Conservation (phyloP, 2,329 filamentous ascomycete genomes). For the Colletotrichum salicis region DNA sequence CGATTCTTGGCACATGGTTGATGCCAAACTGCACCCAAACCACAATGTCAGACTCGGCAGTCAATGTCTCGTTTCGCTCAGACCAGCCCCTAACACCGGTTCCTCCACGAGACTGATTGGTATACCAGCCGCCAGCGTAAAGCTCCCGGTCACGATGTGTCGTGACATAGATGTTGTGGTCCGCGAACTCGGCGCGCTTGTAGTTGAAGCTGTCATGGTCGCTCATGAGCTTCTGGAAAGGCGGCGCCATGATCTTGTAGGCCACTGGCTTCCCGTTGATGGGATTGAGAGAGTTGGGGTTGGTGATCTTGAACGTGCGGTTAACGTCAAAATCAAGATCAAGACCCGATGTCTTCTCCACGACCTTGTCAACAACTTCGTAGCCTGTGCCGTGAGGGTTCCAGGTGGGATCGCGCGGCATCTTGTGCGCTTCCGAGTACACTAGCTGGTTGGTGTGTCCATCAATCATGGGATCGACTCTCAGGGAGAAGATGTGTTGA, state of each 20-base stretch:
- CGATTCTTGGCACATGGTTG: conserved; percentile 65
- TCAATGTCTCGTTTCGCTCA: conserved; percentile 22
- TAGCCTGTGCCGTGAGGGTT: conserved; percentile 35
- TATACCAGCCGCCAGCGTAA: conserved; percentile 33
- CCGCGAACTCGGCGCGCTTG: conserved; percentile 33
- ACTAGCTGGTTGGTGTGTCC: conserved; percentile 65
- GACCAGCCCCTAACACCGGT: conserved; percentile 29
- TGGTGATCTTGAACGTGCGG: conserved; percentile 33
- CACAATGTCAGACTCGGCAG: conserved; percentile 45
- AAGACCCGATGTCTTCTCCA: conserved; percentile 21
- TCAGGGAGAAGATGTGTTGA: conserved; percentile 80
- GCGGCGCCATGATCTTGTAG: conserved; percentile 34
- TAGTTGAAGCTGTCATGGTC: conserved; percentile 29
- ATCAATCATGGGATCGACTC: conserved; percentile 71
- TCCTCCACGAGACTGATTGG: conserved; percentile 29
- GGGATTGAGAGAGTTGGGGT: conserved; percentile 33
- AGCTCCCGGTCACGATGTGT: conserved; percentile 27
- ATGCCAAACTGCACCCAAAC: conserved; percentile 66
- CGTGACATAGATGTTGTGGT: conserved; percentile 34
- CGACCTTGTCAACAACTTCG: conserved; percentile 20
- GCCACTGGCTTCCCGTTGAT: conserved; percentile 33
- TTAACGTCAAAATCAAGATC: conserved; percentile 24
- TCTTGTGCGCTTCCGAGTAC: conserved; percentile 52
- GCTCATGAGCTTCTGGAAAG: conserved; percentile 33
- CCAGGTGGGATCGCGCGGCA: conserved; percentile 25